Base-by-base conservation (phyloP, 2,329 filamentous ascomycete genomes). In the Colletotrichum sansevieriae region DNA sequence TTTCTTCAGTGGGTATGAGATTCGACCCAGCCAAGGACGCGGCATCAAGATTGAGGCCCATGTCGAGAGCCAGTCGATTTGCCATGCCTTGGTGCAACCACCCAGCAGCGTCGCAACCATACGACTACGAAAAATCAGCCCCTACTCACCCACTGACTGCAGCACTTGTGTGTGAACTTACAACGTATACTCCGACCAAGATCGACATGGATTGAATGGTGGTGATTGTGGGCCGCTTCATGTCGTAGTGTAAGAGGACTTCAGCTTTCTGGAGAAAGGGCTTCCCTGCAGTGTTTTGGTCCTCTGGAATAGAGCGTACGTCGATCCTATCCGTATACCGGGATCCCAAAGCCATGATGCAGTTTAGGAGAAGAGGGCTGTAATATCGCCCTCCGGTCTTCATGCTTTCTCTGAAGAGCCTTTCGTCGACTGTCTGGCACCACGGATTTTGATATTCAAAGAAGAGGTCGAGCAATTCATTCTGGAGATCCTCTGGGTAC, bases 61-160 rank as follows among this genome's bases (percentile, higher is more conserved):
- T 79, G 35, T 81, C 79, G 0, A 80, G 73, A 10, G 74, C 75
- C 12, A 81, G 63, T 3, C 78, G 74, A 55, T 71, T 76, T 1
- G 79, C 79, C 75, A 80, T 79, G 1, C 78, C 78, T n/a, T 79
- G 76, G 47, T 79, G 74, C 9, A 80, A 73, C 78, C 78, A 80
- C 2, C 78, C 76, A 1, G 76, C 74, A 3, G 78, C 77, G 68
- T 80, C 78, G 4, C 73, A 73, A 3, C 78, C 78, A 11, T 75
- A 75, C 6, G 77, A 75, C 78, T 80, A 15, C 4, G 11, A 2
- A 2, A 6, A 6, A 20, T 72, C 20, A 55, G 52, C n/a, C 13
- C 33, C 29, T 29, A 29, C 15, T 2, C 35, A 22, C 13, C 1
- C 8, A 22, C 2, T 15, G 1, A 25, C 1, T 0, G 4, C 3